phyloP scores from a whole-genome alignment of 169 alveolate genomes.

The Plasmodium ovale region DNA sequence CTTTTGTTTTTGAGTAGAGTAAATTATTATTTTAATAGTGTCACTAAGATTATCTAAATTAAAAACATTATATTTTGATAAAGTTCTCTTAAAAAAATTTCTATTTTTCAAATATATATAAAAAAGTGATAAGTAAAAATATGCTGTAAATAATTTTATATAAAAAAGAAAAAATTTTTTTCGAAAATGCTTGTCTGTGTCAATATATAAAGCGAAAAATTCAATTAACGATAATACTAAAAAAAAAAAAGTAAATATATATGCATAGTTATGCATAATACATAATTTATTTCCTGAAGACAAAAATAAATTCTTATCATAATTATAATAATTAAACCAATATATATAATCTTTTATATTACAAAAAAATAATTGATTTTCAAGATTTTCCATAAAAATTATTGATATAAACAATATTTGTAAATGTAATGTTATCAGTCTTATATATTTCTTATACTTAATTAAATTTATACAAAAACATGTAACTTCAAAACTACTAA shows the following conservation, averaged over 20 bases:
- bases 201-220: constrained; percentile 18
- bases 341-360: constrained; percentile 27
- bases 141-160: constrained; percentile 14
- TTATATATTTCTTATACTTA: constrained; percentile 27
- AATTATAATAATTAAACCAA: constrained; percentile 47
- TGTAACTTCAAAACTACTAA: constrained; percentile 2
- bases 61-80: constrained; percentile 32
- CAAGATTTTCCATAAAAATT: constrained; percentile 48
- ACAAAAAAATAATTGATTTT: constrained; percentile 57
- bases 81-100: constrained; percentile 12
- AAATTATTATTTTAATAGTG: constrained; percentile 30
- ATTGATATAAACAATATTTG: constrained; percentile 44
- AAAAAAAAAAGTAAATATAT: constrained; percentile 33
- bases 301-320: constrained; percentile 12
- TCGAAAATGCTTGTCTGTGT: constrained; percentile 26
- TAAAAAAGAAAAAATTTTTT: constrained; percentile 36
- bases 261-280: constrained; percentile 35
- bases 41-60: constrained; percentile 33
- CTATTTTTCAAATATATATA: constrained; percentile 42
- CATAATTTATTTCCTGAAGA: constrained; percentile 57
- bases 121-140: constrained; percentile 45
- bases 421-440: constrained; percentile 35
- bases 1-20: constrained; percentile 64
- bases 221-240: constrained; percentile 34
- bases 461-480: not conserved